Evolutionary conservation across 1,284 basidiomycete species (phyloP), one percentile per base, ranked within the genome.

Genomic region (Moesziomyces sp.): DNA sequence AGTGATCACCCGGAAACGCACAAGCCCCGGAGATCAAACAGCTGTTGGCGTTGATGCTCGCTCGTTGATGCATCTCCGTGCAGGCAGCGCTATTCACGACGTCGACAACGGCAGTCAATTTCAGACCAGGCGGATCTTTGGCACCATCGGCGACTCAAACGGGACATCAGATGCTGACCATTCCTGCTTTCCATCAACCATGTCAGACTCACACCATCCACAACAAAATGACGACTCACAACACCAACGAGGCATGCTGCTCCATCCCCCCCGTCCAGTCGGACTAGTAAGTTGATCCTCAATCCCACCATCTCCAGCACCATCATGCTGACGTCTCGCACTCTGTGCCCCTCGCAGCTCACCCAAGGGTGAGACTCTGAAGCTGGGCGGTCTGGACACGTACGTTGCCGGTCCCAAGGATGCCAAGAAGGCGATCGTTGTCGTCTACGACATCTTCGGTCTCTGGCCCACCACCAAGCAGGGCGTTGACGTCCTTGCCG

Each of bases 401-500:
- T 80, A 80, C 65, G 67, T 63, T 50, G 61, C 68, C 23, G 74
- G 77, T 1, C 87, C 88, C 10, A 85, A 85, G 65, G 84, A 82
- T 21, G 86, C 86, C 52, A 84, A 87, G 47, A 86, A 86, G 55
- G 88, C 88, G 10, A 85, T 90, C 45, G 84, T 90, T 52, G 88
- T 87, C 62, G 87, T 90, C 47, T 90, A 86, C 74, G 89, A 91
- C 78, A 90, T 90, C 75, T 90, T 91, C 72, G 89, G 89, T 86
- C 89, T 76, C 77, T 78, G 76, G 59, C 84, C 86, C 35, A 86
- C 87, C 74, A 86, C 85, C 57, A 74, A 86, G 58, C 87, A 87
- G 74, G 86, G 86, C 77, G 79, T 74, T 35, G 90, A 91, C 79
- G 87, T 90, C 52, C 86, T 91, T 57, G 88, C 89, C 10, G 77